A percentile compares a stretch with the other conserved stretches of the same genome.
Evolutionary conservation across 106 monocot genomes (phyloP).

Genomic region (Platanthera guangdongensis): DNA sequence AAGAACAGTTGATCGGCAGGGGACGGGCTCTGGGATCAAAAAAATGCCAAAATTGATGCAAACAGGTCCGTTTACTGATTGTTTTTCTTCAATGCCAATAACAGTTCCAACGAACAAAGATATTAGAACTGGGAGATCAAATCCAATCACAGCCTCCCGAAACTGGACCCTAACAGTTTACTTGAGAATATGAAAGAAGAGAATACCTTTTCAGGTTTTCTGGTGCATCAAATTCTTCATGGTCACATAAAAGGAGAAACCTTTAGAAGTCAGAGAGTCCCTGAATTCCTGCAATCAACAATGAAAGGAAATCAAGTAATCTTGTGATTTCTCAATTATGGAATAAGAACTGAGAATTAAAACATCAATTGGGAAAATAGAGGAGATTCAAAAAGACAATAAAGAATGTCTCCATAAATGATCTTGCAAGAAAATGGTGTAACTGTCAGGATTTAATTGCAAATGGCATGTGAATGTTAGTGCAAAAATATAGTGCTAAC

Average conservation of each 20-base stretch:
- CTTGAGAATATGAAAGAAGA: not conserved
- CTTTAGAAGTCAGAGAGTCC: not conserved
- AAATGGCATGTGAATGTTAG: too few species aligned
- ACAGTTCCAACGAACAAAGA: too few species aligned
- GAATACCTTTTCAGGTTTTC: not conserved
- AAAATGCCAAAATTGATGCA: too few species aligned
- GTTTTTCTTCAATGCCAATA: too few species aligned
- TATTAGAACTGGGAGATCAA: too few species aligned
- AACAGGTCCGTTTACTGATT: too few species aligned
- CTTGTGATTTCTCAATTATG: not conserved
- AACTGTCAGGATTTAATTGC: not conserved
- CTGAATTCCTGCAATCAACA: not conserved
- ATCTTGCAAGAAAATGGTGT: not conserved
- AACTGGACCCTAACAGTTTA: not conserved
- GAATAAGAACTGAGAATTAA: not conserved
- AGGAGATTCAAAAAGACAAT: not conserved
- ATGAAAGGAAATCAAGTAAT: not conserved
- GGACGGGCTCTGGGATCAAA: too few species aligned
- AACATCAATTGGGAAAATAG: not conserved
- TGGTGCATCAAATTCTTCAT: not conserved
- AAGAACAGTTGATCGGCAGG: too few species aligned
- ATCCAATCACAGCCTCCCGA: too few species aligned
- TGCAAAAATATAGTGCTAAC: too few species aligned
- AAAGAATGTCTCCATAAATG: not conserved
- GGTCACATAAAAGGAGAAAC: not conserved